Evolutionary conservation across 78 protist species (phyloP).

Genomic region (Dictyostelium intermedium): DNA sequence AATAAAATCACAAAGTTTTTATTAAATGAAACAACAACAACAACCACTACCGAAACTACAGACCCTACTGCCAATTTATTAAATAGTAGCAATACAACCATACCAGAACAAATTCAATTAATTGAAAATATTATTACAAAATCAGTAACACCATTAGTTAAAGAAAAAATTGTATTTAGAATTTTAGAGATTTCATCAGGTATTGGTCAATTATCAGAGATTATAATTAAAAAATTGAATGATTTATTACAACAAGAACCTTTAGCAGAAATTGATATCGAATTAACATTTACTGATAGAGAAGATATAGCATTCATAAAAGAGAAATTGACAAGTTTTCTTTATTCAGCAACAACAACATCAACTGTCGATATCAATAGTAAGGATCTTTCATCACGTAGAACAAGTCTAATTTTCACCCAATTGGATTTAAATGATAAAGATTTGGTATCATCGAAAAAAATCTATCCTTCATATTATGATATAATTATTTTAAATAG

Average conservation of each 20-base stretch:
- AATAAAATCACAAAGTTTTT: background rate
- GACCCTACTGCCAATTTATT: background rate
- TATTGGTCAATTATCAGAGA: background rate
- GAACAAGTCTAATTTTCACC: background rate
- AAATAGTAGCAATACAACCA: too few species aligned
- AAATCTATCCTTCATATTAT: background rate
- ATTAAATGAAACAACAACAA: background rate
- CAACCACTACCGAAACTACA: background rate
- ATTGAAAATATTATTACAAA: background rate
- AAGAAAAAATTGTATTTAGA: background rate
- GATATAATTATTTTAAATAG: background rate
- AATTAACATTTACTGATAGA: conserved; percentile 3
- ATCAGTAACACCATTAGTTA: background rate
- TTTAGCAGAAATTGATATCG: background rate
- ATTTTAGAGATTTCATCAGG: conserved; percentile 17
- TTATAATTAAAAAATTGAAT: background rate
- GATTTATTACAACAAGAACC: background rate
- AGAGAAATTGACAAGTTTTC: background rate
- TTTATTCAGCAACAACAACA: background rate
- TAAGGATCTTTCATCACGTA: background rate
- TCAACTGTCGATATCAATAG: background rate
- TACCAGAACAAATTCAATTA: background rate
- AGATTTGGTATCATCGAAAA: background rate
- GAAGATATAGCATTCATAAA: background rate
- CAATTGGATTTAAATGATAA: background rate